phyloP scores from a whole-genome alignment of 306 rosid genomes.

The Lupinus albus region DNA sequence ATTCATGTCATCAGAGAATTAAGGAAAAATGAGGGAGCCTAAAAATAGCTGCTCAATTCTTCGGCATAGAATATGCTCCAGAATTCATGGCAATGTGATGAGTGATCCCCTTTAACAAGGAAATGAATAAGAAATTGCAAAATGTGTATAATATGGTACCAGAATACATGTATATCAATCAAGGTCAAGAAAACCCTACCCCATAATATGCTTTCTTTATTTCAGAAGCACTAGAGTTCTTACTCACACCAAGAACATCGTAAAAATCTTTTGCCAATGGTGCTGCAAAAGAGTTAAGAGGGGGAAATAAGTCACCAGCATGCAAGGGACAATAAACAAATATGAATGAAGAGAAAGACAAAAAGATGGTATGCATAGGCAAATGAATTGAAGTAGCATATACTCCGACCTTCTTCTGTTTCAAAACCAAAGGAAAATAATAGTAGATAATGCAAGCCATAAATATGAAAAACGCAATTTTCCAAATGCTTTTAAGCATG shows the following conservation, averaged over 20 bases:
- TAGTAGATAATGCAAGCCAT: background rate
- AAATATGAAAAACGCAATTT: background rate
- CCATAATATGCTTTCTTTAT: slow-evolving; percentile 89
- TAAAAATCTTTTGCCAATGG: slow-evolving; percentile 70
- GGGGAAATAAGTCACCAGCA: background rate
- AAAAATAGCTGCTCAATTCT: background rate
- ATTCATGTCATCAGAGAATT: slow-evolving; percentile 17
- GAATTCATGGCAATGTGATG: background rate
- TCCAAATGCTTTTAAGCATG: background rate
- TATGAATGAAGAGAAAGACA: background rate
- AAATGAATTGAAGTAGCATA: background rate
- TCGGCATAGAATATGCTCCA: slow-evolving; percentile 6
- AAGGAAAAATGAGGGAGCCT: slow-evolving; percentile 13
- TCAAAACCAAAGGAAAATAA: background rate
- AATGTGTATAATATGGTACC: background rate
- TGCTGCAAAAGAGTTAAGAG: slow-evolving; percentile 49
- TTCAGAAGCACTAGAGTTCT: slow-evolving; percentile 78
- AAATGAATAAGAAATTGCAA: slow-evolving; percentile 21
- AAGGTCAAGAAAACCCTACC: slow-evolving; percentile 57
- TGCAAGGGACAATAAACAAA: slow-evolving; percentile 6
- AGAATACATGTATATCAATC: background rate
- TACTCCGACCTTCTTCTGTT: background rate
- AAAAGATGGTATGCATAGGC: background rate
- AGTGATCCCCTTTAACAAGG: slow-evolving; percentile 7
- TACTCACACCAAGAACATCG: slow-evolving; percentile 81